Conservation (phyloP, 75 land plant genomes). For the Picea glauca region DNA sequence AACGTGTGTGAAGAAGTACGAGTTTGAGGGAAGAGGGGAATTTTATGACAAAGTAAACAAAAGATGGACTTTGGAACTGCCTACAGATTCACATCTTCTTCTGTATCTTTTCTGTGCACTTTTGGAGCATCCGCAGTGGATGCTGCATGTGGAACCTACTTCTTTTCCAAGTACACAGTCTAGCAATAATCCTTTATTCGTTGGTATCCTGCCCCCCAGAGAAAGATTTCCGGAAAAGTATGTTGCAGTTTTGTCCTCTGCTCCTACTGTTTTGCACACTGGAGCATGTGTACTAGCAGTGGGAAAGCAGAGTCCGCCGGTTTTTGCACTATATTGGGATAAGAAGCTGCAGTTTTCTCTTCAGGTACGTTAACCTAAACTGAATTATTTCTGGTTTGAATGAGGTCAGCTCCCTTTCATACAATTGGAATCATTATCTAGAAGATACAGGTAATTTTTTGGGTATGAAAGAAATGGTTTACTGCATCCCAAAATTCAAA, state of each 20-base stretch:
- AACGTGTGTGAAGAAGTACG: conserved; percentile 90
- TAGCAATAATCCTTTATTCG: conserved; percentile 81
- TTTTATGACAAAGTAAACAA: conserved; percentile 63
- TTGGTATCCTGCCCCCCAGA: conserved; percentile 72
- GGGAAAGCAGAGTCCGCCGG: conserved; percentile 75
- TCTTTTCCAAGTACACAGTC: conserved; percentile 70
- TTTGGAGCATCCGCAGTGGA: conserved; percentile 94
- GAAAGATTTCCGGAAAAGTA: conserved; percentile 91
- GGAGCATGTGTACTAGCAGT: conserved; percentile 74
- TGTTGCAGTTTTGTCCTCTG: conserved; percentile 63
- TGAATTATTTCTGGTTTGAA: neutral
- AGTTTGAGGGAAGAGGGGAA: conserved; percentile 77
- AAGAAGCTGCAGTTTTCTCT: conserved; percentile 79
- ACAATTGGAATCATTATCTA: neutral
- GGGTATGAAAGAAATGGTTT: neutral
- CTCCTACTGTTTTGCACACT: conserved; percentile 71
- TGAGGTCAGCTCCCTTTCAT: neutral
- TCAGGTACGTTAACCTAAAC: conserved; percentile 40
- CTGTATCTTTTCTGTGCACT: conserved; percentile 84
- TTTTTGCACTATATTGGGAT: conserved; percentile 92
- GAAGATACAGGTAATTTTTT: neutral
- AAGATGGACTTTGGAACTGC: conserved; percentile 82
- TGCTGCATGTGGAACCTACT: conserved; percentile 80
- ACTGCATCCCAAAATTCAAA: neutral
- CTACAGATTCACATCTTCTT: conserved; percentile 45